phyloP scores from a whole-genome alignment of 768 basidiomycete species.

The Nidularia sp. region DNA sequence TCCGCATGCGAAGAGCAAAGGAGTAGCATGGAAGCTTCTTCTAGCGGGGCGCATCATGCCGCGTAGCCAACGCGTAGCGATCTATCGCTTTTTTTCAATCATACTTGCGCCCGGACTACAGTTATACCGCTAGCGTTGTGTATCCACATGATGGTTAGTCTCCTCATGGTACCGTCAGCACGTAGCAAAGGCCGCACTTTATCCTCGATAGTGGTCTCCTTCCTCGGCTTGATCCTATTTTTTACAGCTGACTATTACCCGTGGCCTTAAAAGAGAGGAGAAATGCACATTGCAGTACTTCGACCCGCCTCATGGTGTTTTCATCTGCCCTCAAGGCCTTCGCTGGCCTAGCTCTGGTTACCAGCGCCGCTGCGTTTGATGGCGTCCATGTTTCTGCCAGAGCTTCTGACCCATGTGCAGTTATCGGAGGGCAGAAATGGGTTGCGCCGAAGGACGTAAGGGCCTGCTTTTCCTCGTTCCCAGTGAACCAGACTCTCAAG shows the following conservation, averaged over 20 bases:
- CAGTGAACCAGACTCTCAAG: conserved; percentile 42
- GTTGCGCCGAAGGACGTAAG: conserved; percentile 47
- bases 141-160: conserved; percentile 1
- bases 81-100: no score
- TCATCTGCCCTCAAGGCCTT: background rate
- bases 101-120: no score
- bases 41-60: no score
- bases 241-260: background rate
- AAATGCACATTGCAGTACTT: background rate
- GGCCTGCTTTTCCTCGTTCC: conserved; percentile 48
- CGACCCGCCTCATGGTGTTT: background rate
- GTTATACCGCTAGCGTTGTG: background rate
- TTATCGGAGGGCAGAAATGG: conserved; percentile 54
- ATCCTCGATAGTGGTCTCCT: conserved; percentile 2
- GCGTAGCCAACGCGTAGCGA: no score
- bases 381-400: conserved; percentile 2
- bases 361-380: conserved; percentile 2
- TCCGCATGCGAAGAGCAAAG: no score
- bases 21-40: no score
- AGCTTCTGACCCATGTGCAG: conserved; percentile 45
- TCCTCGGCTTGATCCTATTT: background rate
- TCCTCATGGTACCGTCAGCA: background rate
- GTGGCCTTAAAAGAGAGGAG: background rate
- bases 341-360: conserved; percentile 1
- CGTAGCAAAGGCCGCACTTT: background rate